Evolutionary conservation across 2,329 filamentous ascomycete genomes (phyloP).

Genomic region (Pestalotiopsis sp.): DNA sequence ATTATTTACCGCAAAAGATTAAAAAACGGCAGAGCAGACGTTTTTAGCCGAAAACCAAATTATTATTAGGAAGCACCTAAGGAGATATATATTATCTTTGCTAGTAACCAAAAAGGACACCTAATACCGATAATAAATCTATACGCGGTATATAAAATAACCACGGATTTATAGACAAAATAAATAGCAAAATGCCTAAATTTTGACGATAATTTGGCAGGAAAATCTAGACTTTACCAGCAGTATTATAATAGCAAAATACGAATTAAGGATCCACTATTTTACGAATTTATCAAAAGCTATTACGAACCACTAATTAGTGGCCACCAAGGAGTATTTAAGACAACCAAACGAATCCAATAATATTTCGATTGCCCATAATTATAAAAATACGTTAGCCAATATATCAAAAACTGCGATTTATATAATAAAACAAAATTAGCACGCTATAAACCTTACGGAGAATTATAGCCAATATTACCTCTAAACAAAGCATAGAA

Average conservation of each 20-base stretch:
- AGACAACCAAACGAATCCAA: not conserved
- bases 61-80: no score
- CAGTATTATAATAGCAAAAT: no score
- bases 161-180: not conserved
- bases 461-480: no score
- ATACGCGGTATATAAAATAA: no score
- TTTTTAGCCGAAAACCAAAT: not conserved
- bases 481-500: no score
- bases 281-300: not conserved
- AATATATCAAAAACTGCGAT: not conserved
- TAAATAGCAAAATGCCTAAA: not conserved
- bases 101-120: not conserved
- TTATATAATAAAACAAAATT: not conserved
- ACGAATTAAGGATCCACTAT: not conserved
- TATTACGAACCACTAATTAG: not conserved
- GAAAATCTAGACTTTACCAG: not conserved
- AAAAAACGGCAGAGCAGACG: no score
- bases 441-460: no score
- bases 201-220: not conserved
- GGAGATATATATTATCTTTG: no score
- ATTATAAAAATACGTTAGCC: fast-evolving
- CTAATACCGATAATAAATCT: not conserved
- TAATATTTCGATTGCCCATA: not conserved
- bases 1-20: not conserved
- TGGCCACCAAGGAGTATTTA: not conserved